phyloP scores from a whole-genome alignment of 495 filamentous ascomycete species.

The Talaromyces proteolyticus region DNA sequence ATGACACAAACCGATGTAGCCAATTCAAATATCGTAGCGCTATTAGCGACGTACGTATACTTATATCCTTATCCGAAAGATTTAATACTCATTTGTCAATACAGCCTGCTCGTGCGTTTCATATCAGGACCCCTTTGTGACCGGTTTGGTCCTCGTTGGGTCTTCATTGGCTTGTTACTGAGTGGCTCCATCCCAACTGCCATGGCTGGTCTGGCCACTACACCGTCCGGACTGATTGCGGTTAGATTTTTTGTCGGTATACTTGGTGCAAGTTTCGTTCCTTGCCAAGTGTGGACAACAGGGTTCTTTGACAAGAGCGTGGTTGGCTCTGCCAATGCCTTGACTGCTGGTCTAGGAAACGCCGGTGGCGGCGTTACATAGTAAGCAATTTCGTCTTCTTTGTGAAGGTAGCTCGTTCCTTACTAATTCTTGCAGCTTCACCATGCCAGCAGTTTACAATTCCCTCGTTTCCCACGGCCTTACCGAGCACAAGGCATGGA shows the following conservation, averaged over 20 bases:
- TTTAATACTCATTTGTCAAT: neutral
- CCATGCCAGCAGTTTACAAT: constrained; percentile 91
- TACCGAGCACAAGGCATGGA: constrained; percentile 66
- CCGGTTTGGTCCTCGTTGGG: constrained; percentile 71
- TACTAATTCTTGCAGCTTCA: constrained; percentile 51
- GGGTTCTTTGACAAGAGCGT: constrained; percentile 96
- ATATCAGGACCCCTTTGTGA: constrained; percentile 81
- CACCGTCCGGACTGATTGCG: constrained; percentile 63
- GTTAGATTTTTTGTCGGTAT: constrained; percentile 93
- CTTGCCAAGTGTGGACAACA: constrained; percentile 94
- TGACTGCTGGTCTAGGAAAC: constrained; percentile 85
- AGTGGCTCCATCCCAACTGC: constrained; percentile 77
- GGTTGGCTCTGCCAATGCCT: constrained; percentile 83
- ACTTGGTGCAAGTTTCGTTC: constrained; percentile 84
- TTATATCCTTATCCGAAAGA: too few species aligned
- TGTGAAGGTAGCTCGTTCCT: neutral
- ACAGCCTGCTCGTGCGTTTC: constrained; percentile 73
- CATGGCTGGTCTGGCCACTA: constrained; percentile 70
- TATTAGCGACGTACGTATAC: constrained; percentile 79
- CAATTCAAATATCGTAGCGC: constrained; percentile 89
- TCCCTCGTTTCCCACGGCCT: constrained; percentile 61
- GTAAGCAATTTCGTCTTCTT: constrained; percentile 14
- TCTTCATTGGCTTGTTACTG: constrained; percentile 72
- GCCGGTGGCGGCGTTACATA: constrained; percentile 82
- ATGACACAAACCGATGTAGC: constrained; percentile 68